Conservation (phyloP, 345 rosid genomes). For the Clausena lansium region DNA sequence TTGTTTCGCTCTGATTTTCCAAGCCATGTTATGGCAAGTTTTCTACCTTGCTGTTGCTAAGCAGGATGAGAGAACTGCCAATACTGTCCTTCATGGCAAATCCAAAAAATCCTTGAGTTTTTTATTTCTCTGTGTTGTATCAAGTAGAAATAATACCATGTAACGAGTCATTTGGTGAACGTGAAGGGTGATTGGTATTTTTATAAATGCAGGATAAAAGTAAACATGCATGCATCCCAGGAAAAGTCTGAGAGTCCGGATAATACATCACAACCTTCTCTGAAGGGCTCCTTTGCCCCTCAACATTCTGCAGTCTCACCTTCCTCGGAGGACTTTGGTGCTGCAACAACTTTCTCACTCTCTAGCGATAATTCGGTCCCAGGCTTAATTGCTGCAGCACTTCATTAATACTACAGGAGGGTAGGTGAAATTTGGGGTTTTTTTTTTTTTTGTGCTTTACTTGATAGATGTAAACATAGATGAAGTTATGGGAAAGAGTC, state of each 20-base stretch:
- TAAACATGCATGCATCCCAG: conserved; percentile 74
- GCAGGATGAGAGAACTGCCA: conserved; percentile 4
- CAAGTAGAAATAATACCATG: neutral
- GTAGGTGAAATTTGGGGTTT: conserved; percentile 14
- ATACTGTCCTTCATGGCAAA: neutral
- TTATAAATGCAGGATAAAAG: conserved; percentile 61
- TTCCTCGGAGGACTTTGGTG: conserved; percentile 1
- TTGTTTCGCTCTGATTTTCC: neutral
- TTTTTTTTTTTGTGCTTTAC: neutral
- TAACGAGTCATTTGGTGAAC: neutral
- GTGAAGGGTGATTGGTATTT: conserved; percentile 5
- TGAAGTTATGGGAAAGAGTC: neutral
- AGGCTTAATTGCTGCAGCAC: conserved; percentile 15
- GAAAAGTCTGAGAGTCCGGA: conserved; percentile 33
- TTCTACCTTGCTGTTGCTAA: neutral
- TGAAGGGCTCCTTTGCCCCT: conserved; percentile 17
- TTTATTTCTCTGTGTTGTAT: neutral
- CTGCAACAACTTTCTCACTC: conserved; percentile 22
- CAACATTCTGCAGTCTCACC: conserved; percentile 9
- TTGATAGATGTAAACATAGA: neutral
- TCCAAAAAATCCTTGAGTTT: neutral
- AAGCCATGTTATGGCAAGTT: neutral
- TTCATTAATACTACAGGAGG: conserved; percentile 15
- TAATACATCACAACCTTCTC: conserved; percentile 34
- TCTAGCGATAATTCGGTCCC: conserved; percentile 20